These are phyloP conservation scores for Macrolepiota dolichaula DNA, from an alignment of 768 basidiomycete genomes.

Conservation along the genomic window DNA sequence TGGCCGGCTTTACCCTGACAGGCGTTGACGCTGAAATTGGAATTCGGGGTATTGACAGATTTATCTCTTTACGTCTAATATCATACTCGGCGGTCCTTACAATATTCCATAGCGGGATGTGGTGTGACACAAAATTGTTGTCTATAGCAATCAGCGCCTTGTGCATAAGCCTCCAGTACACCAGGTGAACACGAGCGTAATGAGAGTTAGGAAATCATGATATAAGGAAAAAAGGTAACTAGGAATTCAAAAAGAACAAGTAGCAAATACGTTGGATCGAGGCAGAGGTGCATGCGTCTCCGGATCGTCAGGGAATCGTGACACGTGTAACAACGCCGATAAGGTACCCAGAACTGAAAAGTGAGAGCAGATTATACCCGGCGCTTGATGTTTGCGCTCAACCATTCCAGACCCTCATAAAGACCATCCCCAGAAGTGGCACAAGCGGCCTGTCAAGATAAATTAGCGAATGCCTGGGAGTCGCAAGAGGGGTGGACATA, in stretches of 20 bases:
- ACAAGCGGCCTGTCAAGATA: slow-evolving; percentile 75
- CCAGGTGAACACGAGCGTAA: neutral
- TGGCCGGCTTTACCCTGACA: slow-evolving; percentile 70
- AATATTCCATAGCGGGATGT: neutral
- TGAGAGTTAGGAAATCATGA: slow-evolving; percentile 23
- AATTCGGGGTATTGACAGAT: slow-evolving; percentile 9
- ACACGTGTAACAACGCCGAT: slow-evolving; percentile 49
- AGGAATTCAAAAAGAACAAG: slow-evolving; percentile 28
- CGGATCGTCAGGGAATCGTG: slow-evolving; percentile 58
- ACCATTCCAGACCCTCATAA: slow-evolving; percentile 98
- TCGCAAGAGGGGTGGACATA: slow-evolving; percentile 30
- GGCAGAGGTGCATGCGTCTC: slow-evolving; percentile 48
- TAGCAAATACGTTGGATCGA: slow-evolving; percentile 26
- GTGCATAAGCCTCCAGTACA: neutral
- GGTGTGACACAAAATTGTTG: slow-evolving; percentile 3
- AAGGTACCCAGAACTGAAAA: slow-evolving; percentile 40
- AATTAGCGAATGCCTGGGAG: slow-evolving; percentile 12
- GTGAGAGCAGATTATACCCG: slow-evolving; percentile 54
- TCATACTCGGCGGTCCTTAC: neutral
- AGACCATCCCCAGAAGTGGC: slow-evolving; percentile 98
- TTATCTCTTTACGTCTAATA: slow-evolving; percentile 1
- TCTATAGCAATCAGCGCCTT: slow-evolving; percentile 8
- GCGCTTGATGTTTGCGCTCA: slow-evolving; percentile 88
- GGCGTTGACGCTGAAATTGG: too few relatives aligned
- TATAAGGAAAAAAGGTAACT: slow-evolving; percentile 25